These are phyloP conservation scores for Penicillium paxilli DNA, from an alignment of 495 filamentous ascomycete genomes.

Conservation along the genomic window DNA sequence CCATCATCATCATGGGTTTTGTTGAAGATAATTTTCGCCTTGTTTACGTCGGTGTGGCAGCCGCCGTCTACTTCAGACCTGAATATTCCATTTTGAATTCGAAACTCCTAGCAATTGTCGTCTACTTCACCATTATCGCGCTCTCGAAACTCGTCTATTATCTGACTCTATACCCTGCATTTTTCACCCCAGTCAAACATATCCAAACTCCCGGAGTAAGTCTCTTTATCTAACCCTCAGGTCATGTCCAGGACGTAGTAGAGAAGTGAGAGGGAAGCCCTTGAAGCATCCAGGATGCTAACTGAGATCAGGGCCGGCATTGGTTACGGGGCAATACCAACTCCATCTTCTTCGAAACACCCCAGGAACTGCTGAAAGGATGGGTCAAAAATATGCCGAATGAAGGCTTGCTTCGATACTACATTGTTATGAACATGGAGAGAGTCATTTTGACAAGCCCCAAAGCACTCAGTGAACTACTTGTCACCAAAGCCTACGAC, in stretches of 20 bases:
- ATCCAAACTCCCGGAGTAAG: constrained; percentile 61
- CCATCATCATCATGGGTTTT: constrained; percentile 13
- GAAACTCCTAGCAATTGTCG: constrained; percentile 18
- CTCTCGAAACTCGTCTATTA: constrained; percentile 44
- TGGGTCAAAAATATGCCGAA: constrained; percentile 74
- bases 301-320: constrained; percentile 26
- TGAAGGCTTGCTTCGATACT: constrained; percentile 77
- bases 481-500: constrained; percentile 69
- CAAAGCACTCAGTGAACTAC: constrained; percentile 65
- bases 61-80: constrained; percentile 25
- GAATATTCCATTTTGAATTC: constrained; percentile 35
- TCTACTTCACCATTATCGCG: constrained; percentile 23
- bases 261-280: no score
- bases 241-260: no score
- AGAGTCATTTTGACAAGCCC: constrained; percentile 65
- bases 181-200: constrained; percentile 68
- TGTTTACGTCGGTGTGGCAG: constrained; percentile 27
- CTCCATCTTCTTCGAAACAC: constrained; percentile 35
- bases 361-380: constrained; percentile 55
- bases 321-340: constrained; percentile 37
- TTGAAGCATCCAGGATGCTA: not conserved
- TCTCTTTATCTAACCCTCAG: constrained; percentile 1
- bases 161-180: constrained; percentile 65
- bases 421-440: constrained; percentile 65
- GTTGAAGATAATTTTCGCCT: constrained; percentile 17